Conservation (phyloP, 768 basidiomycete genomes). For the Tylopilus rubrobrunneus region DNA sequence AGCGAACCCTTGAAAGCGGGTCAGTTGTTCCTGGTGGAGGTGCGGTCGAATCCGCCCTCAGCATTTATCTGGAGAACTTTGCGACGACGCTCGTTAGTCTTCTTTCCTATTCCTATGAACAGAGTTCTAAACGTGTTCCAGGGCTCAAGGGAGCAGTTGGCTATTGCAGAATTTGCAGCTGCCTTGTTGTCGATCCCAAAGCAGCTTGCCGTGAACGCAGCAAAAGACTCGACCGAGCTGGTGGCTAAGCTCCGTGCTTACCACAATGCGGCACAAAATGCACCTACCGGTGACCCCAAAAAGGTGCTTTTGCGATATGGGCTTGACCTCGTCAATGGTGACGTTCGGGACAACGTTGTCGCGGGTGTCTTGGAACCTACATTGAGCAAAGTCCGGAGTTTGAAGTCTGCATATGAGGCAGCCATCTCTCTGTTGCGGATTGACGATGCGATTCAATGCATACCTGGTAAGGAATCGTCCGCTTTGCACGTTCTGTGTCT, state of each 20-base stretch:
- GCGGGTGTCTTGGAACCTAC: conserved; percentile 96
- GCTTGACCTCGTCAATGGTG: conserved; percentile 89
- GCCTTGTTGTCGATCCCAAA: conserved; percentile 95
- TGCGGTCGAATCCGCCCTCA: conserved; percentile 93
- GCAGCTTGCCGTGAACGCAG: conserved; percentile 94
- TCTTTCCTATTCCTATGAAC: neutral
- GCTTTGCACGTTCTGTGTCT: conserved; percentile 12
- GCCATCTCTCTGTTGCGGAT: conserved; percentile 93
- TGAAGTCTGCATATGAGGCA: conserved; percentile 97
- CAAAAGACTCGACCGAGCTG: conserved; percentile 96
- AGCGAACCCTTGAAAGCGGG: conserved; percentile 95
- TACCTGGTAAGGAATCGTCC: conserved; percentile 58
- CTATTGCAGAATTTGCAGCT: conserved; percentile 97
- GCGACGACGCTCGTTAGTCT: conserved; percentile 87
- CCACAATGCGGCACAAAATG: conserved; percentile 95
- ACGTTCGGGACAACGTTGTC: conserved; percentile 90
- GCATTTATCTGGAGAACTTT: conserved; percentile 98
- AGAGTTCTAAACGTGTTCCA: conserved; percentile 30
- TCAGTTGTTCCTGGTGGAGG: conserved; percentile 96
- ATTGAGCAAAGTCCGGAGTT: conserved; percentile 92
- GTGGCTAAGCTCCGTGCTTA: conserved; percentile 96
- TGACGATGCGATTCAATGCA: conserved; percentile 92
- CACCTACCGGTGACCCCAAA: conserved; percentile 86
- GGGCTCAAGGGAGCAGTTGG: conserved; percentile 98
- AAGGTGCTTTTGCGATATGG: conserved; percentile 89